phyloP scores from a whole-genome alignment of 352 stramenopile species.

The Globisporangium solare region DNA sequence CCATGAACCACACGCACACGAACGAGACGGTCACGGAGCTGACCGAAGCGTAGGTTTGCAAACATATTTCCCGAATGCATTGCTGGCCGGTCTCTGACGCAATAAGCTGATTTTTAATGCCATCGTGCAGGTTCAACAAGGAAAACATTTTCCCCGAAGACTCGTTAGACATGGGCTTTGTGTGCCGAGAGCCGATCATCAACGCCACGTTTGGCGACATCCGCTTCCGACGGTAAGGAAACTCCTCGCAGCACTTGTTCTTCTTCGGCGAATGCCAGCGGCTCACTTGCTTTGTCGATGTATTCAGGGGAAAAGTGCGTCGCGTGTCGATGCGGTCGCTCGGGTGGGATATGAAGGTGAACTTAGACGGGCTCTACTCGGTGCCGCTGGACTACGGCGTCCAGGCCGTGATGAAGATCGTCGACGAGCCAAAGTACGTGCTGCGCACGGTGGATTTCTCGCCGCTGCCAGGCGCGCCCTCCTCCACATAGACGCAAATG shows the following conservation, averaged over 20 bases:
- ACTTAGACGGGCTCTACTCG: constrained; percentile 84
- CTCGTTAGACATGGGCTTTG: constrained; percentile 83
- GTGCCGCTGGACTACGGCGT: constrained; percentile 87
- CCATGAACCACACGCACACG: constrained; percentile 85
- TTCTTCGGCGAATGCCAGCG: not conserved
- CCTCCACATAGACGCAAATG: constrained; percentile 2
- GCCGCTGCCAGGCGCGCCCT: constrained; percentile 2
- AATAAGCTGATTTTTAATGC: not conserved
- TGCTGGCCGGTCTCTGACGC: too few species aligned
- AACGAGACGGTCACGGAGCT: constrained; percentile 86
- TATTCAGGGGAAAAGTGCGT: constrained; percentile 59
- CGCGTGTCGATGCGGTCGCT: constrained; percentile 86
- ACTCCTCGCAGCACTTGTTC: not conserved
- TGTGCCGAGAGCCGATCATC: constrained; percentile 86
- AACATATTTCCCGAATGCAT: not conserved
- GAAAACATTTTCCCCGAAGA: constrained; percentile 81
- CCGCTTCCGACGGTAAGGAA: constrained; percentile 67
- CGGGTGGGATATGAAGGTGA: constrained; percentile 88
- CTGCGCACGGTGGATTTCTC: constrained; percentile 80
- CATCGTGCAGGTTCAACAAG: constrained; percentile 68
- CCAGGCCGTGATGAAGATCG: constrained; percentile 87
- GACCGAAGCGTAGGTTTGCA: constrained; percentile 64
- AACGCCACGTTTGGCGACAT: constrained; percentile 89
- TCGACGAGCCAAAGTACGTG: constrained; percentile 83
- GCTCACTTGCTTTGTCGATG: not conserved